These are phyloP conservation scores for Cordyceps fumosorosea DNA, from an alignment of 2,329 filamentous ascomycete genomes.

Conservation along the genomic window DNA sequence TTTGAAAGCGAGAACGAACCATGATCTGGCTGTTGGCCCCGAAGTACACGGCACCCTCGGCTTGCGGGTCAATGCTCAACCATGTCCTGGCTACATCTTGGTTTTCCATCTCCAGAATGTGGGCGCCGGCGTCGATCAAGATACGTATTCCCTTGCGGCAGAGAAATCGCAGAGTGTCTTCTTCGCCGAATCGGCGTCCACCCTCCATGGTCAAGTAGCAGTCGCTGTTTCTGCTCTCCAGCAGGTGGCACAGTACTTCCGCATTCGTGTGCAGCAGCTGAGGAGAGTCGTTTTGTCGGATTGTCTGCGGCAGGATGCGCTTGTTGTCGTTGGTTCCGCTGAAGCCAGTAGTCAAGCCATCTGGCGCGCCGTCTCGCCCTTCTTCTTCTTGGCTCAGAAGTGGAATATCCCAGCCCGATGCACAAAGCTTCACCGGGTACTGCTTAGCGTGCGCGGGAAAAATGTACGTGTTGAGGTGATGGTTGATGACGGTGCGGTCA, in stretches of 20 bases:
- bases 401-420: slow-evolving; percentile 63
- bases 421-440: slow-evolving; percentile 55
- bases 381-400: slow-evolving; percentile 26
- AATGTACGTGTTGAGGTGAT: slow-evolving; percentile 56
- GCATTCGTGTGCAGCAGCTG: slow-evolving; percentile 55
- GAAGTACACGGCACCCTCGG: slow-evolving; percentile 49
- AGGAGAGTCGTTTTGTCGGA: slow-evolving; percentile 54
- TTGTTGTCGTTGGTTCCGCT: slow-evolving; percentile 65
- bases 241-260: slow-evolving; percentile 52
- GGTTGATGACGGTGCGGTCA: slow-evolving; percentile 46
- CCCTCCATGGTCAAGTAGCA: slow-evolving; percentile 31
- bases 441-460: slow-evolving; percentile 61
- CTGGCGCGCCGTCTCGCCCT: neutral
- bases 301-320: slow-evolving; percentile 51
- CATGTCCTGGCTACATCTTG: slow-evolving; percentile 40
- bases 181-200: slow-evolving; percentile 13
- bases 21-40: slow-evolving; percentile 24
- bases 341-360: slow-evolving; percentile 55
- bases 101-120: slow-evolving; percentile 57
- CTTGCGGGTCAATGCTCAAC: slow-evolving; percentile 39
- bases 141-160: slow-evolving; percentile 35
- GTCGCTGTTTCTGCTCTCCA: slow-evolving; percentile 42
- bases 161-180: slow-evolving; percentile 37
- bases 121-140: slow-evolving; percentile 58
- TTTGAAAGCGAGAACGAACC: slow-evolving; percentile 22